Conservation (phyloP, 768 basidiomycete genomes). For the Tylopilus intermedius region DNA sequence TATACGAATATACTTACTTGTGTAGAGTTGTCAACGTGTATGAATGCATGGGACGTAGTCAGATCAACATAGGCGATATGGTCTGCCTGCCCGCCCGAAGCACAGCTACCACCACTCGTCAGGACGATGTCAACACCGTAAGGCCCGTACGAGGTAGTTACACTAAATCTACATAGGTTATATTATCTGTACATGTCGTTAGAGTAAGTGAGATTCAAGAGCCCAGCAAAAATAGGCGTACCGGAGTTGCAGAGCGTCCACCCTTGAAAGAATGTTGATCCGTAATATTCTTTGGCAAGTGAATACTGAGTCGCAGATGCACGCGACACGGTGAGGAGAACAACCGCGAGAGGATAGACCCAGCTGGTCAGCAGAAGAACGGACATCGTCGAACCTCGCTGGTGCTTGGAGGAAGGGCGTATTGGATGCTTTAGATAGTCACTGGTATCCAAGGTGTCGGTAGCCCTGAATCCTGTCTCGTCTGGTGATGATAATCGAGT, state of each 20-base stretch:
- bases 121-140: background rate
- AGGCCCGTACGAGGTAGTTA: conserved; percentile 21
- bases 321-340: conserved; percentile 4
- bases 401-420: background rate
- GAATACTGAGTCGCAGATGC: conserved; percentile 38
- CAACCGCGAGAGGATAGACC: conserved; percentile 5
- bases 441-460: no score
- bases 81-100: conserved; percentile 41
- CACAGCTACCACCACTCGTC: conserved; percentile 41
- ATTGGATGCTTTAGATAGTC: background rate
- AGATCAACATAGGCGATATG: conserved; percentile 60
- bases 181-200: conserved; percentile 44
- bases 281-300: conserved; percentile 52
- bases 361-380: background rate
- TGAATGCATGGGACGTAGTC: conserved; percentile 64
- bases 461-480: no score
- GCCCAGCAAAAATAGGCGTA: conserved; percentile 25
- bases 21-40: conserved; percentile 70
- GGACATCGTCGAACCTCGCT: conserved; percentile 9
- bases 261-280: conserved; percentile 57
- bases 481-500: no score
- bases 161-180: conserved; percentile 62
- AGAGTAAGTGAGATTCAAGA: background rate
- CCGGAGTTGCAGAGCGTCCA: conserved; percentile 64
- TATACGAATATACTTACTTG: conserved; percentile 31